Base-by-base conservation (phyloP, 2,329 filamentous ascomycete species). In the Cercospora sojina region DNA sequence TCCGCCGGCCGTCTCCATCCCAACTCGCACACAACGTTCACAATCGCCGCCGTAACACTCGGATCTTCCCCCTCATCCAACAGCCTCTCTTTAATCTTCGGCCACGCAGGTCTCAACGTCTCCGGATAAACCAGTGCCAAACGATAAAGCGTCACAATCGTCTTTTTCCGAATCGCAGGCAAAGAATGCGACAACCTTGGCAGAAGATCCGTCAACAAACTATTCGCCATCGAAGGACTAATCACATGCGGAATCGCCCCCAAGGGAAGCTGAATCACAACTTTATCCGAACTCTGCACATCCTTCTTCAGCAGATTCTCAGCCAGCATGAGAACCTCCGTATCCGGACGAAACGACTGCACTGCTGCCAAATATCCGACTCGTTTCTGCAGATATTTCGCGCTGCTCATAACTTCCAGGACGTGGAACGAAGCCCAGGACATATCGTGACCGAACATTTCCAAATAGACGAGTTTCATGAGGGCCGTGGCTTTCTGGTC, bases 371-470 rank as follows among this genome's bases (percentile, higher is more conserved):
- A 84, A 78, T 99, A 99, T 65, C 94, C 95, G 53, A 97, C 92
- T 71, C 94, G 87, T 81, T 99, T 99, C 80, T 97, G 94, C 72
- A 93, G 86, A 79, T 96, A 96, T 78, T 97, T 98, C 57, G 90
- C 85, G 43, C 92, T 96, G 41, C 93, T 96, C 95, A 99, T 99
- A 81, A 99, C 95, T 82, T 99, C 95, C 57, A 99, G 89, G 61
- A 98, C 94, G 78, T 99, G 92, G 81, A 99, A 99, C 12, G 93
- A 93, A 3, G 95, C 95, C 95, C 95, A 99, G 3, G 94, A 97
- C 95, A 99, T 99, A 80, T 98, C 95, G 78, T 98, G 91, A 13
- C 95, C 95, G 73, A 98, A 93, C 95, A 99, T 99, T 79, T 99
- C 95, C 71, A 99, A 87, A 79, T 99, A 99, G 62, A 97, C 90